Conservation (phyloP, 352 stramenopile genomes). For the Halophytophthora batemanensis region DNA sequence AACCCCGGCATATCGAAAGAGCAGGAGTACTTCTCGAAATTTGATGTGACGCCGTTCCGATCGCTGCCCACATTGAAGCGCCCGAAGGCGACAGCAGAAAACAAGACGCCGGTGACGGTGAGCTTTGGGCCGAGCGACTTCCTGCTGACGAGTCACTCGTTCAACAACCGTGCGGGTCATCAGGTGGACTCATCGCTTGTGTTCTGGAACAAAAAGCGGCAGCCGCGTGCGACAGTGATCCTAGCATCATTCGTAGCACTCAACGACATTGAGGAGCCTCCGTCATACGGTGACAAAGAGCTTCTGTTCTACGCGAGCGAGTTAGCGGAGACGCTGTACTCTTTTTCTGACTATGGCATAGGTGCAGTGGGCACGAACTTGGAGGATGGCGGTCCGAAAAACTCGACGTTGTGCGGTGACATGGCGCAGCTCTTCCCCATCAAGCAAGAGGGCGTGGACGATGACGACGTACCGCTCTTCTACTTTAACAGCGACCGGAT, state of each 20-base stretch:
- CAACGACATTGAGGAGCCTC: conserved; percentile 16
- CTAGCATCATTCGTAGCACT: conserved; percentile 38
- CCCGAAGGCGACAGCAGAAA: conserved; percentile 15
- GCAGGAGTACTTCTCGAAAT: conserved; percentile 34
- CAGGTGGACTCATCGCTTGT: conserved; percentile 53
- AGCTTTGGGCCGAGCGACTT: conserved; percentile 33
- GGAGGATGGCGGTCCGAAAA: conserved; percentile 15
- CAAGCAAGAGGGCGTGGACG: conserved; percentile 4
- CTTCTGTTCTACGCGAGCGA: conserved; percentile 53
- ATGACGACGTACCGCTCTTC: conserved; percentile 24
- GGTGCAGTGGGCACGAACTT: conserved; percentile 20
- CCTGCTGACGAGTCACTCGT: conserved; percentile 37
- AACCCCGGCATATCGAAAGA: conserved; percentile 17
- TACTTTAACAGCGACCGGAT: conserved; percentile 67
- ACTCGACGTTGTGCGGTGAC: conserved; percentile 24
- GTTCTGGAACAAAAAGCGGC: conserved; percentile 48
- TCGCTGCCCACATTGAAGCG: conserved; percentile 22
- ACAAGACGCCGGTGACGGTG: conserved; percentile 11
- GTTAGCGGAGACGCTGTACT: conserved; percentile 42
- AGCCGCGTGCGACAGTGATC: conserved; percentile 44
- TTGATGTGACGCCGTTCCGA: conserved; percentile 32
- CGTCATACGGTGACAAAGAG: conserved; percentile 52
- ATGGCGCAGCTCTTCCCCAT: conserved; percentile 24
- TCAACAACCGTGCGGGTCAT: conserved; percentile 45
- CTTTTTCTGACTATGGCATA: conserved; percentile 41